A percentile compares a stretch with the other conserved stretches of the same genome.
Conservation (phyloP, 2,329 filamentous ascomycete species). For the Exophiala sp. region DNA sequence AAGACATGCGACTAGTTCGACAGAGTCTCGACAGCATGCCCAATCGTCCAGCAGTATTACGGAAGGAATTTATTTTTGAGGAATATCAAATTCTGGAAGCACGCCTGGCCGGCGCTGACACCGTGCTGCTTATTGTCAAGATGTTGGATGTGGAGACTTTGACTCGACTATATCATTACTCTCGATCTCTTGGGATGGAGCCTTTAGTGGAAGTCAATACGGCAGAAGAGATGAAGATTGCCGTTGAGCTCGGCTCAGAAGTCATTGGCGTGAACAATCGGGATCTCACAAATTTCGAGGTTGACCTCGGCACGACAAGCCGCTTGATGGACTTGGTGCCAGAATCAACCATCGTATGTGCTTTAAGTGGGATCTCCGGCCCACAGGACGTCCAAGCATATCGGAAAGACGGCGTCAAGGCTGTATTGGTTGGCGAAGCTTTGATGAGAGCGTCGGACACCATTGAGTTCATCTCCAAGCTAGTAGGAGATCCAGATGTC, state of each 20-base stretch:
- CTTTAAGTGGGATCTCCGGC: slow-evolving; percentile 87
- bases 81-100: slow-evolving; percentile 98
- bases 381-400: slow-evolving; percentile 85
- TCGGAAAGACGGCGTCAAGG: slow-evolving; percentile 83
- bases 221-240: slow-evolving; percentile 83
- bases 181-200: slow-evolving; percentile 88
- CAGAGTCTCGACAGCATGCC: slow-evolving; percentile 87
- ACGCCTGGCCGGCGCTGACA: slow-evolving; percentile 87
- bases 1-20: slow-evolving; percentile 82
- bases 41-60: slow-evolving; percentile 83
- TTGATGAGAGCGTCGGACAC: slow-evolving; percentile 90
- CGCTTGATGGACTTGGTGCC: slow-evolving; percentile 84
- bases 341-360: slow-evolving; percentile 81
- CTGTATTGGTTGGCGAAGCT: slow-evolving; percentile 90
- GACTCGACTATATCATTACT: slow-evolving; percentile 80
- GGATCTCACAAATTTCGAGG: slow-evolving; percentile 93
- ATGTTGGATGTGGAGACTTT: slow-evolving; percentile 81
- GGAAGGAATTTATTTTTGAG: slow-evolving; percentile 97
- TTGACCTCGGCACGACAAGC: slow-evolving; percentile 88
- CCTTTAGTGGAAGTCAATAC: slow-evolving; percentile 96
- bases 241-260: slow-evolving; percentile 79
- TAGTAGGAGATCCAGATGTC: slow-evolving; percentile 59
- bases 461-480: slow-evolving; percentile 73
- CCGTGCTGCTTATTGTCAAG: slow-evolving; percentile 93
- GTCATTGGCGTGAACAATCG: slow-evolving; percentile 98